Percentiles rank a stretch among this genome's conserved stretches.
Evolutionary conservation across 805 yeast genomes (phyloP).

Genomic region (Cyberlindnera galapagoensis): DNA sequence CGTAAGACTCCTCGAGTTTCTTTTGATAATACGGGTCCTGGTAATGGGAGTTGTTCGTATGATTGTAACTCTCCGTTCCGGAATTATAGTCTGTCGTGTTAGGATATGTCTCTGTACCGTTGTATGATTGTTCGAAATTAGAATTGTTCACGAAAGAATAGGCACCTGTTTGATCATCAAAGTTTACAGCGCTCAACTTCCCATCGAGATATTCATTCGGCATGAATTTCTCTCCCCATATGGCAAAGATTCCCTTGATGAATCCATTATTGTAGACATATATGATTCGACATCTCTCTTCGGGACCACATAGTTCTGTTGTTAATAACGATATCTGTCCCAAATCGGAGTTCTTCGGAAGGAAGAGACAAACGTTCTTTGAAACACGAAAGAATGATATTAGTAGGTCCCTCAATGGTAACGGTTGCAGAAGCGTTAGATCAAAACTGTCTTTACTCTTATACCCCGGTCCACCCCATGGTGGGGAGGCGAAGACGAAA

Average conservation of each 20-base stretch:
- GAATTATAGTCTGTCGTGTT: no score
- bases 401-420: slow-evolving; percentile 40
- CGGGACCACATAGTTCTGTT: slow-evolving; percentile 36
- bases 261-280: slow-evolving; percentile 35
- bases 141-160: no score
- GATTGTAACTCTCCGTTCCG: no score
- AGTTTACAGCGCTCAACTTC: no score
- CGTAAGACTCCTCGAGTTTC: no score
- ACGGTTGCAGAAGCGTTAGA: slow-evolving; percentile 39
- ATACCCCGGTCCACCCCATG: slow-evolving; percentile 82
- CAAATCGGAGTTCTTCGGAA: slow-evolving; percentile 56
- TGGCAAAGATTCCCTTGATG: slow-evolving; percentile 48
- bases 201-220: slow-evolving; percentile 13
- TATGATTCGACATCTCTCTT: slow-evolving; percentile 39
- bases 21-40: no score
- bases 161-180: no score
- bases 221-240: slow-evolving; percentile 51
- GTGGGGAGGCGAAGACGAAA: slow-evolving; percentile 70
- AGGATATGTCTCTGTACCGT: no score
- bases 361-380: slow-evolving; percentile 47
- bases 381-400: slow-evolving; percentile 35
- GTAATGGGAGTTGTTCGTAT: no score
- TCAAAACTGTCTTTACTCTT: slow-evolving; percentile 36
- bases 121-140: no score
- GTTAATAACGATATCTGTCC: slow-evolving; percentile 46